Conservation (phyloP, 805 yeast species). For the Maudiozyma serrabonitensis region DNA sequence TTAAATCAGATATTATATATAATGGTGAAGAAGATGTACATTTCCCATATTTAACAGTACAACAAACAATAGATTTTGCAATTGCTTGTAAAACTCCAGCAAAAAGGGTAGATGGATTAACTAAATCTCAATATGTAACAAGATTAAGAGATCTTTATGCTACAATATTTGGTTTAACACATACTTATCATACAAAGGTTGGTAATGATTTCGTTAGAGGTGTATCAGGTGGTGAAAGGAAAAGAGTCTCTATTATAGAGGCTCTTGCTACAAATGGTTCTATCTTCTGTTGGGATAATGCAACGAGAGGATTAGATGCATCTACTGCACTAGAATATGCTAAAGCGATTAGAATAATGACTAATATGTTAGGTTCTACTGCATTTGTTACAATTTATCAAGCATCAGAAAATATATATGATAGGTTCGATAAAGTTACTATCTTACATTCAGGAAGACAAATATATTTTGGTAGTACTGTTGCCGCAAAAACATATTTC, state of each 20-base stretch:
- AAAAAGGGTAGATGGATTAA: constrained; percentile 37
- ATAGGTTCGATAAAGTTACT: constrained; percentile 44
- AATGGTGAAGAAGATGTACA: constrained; percentile 61
- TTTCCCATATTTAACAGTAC: constrained; percentile 68
- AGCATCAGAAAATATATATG: constrained; percentile 47
- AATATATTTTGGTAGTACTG: constrained; percentile 46
- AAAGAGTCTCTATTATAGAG: constrained; percentile 78
- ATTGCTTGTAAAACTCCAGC: constrained; percentile 59
- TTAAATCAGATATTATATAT: constrained; percentile 47
- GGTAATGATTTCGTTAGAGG: constrained; percentile 56
- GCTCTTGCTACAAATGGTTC: constrained; percentile 51
- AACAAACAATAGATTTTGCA: constrained; percentile 63
- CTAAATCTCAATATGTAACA: constrained; percentile 39
- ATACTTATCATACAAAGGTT: constrained; percentile 44
- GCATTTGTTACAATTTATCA: constrained; percentile 54
- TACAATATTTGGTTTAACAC: constrained; percentile 43
- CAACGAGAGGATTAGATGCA: constrained; percentile 70
- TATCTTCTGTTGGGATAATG: constrained; percentile 59
- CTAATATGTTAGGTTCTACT: constrained; percentile 40
- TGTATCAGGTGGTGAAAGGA: constrained; percentile 81
- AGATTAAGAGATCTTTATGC: constrained; percentile 31
- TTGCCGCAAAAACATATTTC: constrained; percentile 41
- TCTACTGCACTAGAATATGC: constrained; percentile 61
- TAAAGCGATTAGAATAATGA: constrained; percentile 46
- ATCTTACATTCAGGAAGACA: constrained; percentile 45